phyloP scores from a whole-genome alignment of 2,329 filamentous ascomycete genomes.

The Cytospora paraplurivora region DNA sequence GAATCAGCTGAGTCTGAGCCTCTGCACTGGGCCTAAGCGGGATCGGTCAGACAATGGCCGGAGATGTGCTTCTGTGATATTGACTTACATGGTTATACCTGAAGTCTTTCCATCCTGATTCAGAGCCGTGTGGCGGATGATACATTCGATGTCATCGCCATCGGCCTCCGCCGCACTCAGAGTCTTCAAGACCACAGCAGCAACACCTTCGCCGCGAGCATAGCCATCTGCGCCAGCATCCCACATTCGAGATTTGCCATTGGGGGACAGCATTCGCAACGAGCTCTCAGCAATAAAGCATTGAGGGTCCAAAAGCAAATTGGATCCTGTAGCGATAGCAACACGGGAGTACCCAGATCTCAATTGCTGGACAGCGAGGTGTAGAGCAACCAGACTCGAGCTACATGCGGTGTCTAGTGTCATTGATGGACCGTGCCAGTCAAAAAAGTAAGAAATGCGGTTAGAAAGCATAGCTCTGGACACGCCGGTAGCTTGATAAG shows the following conservation, averaged over 20 bases:
- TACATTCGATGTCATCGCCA: slow-evolving; percentile 41
- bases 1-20: no score
- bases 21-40: no score
- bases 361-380: slow-evolving; percentile 41
- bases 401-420: slow-evolving; percentile 50
- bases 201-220: slow-evolving; percentile 53
- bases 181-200: slow-evolving; percentile 49
- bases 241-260: slow-evolving; percentile 45
- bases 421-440: slow-evolving; percentile 43
- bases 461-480: slow-evolving; percentile 39
- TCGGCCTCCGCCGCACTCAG: slow-evolving; percentile 48
- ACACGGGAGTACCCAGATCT: slow-evolving; percentile 36
- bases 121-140: no score
- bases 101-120: no score
- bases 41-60: no score
- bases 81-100: no score
- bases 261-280: slow-evolving; percentile 43
- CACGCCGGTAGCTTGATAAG: slow-evolving; percentile 39
- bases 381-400: slow-evolving; percentile 42
- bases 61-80: no score
- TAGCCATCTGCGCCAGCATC: slow-evolving; percentile 53
- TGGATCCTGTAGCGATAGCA: slow-evolving; percentile 40
- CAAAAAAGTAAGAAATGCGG: slow-evolving; percentile 44
- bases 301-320: slow-evolving; percentile 38
- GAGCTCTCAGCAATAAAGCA: not conserved